Percentiles rank a stretch among this genome's conserved stretches.
Conservation (phyloP, 2,329 filamentous ascomycete species). For the Fusarium setosum region DNA sequence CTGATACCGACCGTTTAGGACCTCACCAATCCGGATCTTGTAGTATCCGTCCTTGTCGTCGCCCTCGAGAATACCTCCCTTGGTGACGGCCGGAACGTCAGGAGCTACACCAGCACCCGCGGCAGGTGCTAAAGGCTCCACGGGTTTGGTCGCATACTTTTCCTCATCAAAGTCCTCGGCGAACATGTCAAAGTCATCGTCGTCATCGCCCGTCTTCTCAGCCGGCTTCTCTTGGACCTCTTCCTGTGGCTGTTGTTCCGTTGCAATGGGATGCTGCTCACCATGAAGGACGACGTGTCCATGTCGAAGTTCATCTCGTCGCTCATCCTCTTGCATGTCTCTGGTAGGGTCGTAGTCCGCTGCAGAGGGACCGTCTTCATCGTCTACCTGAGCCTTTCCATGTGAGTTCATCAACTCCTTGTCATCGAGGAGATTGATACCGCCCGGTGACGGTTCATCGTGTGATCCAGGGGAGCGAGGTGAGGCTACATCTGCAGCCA, state of each 20-base stretch:
- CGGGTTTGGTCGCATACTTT: slow-evolving; percentile 68
- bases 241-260: slow-evolving; percentile 40
- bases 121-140: slow-evolving; percentile 46
- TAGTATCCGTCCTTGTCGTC: slow-evolving; percentile 97
- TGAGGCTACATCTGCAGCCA: slow-evolving; percentile 50
- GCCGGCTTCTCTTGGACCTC: slow-evolving; percentile 41
- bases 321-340: slow-evolving; percentile 88
- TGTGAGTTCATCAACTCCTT: slow-evolving; percentile 74
- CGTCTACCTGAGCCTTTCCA: slow-evolving; percentile 52
- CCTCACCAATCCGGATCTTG: slow-evolving; percentile 90
- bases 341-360: slow-evolving; percentile 91
- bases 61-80: slow-evolving; percentile 85
- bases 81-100: slow-evolving; percentile 71
- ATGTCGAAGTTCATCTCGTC: slow-evolving; percentile 74
- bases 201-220: slow-evolving; percentile 46
- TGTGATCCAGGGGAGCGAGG: slow-evolving; percentile 58
- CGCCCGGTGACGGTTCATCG: slow-evolving; percentile 66
- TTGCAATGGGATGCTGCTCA: slow-evolving; percentile 48
- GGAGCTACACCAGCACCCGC: slow-evolving; percentile 59
- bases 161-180: slow-evolving; percentile 81
- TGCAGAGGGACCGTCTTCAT: slow-evolving; percentile 84
- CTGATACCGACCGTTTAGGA: slow-evolving; percentile 90
- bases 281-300: slow-evolving; percentile 65
- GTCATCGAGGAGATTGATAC: slow-evolving; percentile 74
- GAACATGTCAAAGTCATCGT: slow-evolving; percentile 83